Base-by-base conservation (phyloP, 2,329 filamentous ascomycete genomes). In the Colletotrichum liriopes region DNA sequence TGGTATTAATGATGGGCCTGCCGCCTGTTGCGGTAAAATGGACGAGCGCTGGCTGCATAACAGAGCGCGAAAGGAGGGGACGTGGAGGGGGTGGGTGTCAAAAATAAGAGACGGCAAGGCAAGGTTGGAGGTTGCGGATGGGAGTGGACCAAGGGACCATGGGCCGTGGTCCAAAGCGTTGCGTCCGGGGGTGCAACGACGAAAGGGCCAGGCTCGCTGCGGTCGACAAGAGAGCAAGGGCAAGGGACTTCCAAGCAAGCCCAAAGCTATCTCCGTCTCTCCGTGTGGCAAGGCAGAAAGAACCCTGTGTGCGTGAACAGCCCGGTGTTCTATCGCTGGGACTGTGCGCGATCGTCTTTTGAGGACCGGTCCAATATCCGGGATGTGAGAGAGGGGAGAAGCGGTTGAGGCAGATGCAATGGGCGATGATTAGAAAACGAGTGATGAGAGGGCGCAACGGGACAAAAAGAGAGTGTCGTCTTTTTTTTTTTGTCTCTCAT, bases 1-100 rank as follows among this genome's bases (percentile, higher is more conserved):
- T 76, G 68, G 76, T 75, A 78, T 68, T 67, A 71, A 62, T 67
- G 65, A 73, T 67, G 71, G 73, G 73, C 72, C 72, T 76, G 77
- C 78, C 77, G 77, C 77, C 77, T 75, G 74, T 77, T 79, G 78
- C 79, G 79, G 80, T 77, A 82, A 81, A 80, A 79, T 77, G 80
- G 78, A 75, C 69, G 62, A 68, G 72, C 69, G 65, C 60, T 37
- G 58, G 52, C 70, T 75, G 74, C 72, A 74, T 67, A 59, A 63
- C 52, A 73, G 63, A 64, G 66, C 26, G 47, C 41, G 41, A 54
- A 51, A 47, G 60, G 29, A 51, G 52, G 67, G 61, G 64, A 29
- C 18, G 32, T 18, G 52, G 51, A 45, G 61, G 49, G 67, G 55
- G 71, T 62, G 67, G 68, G 51, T 67, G 67, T 67, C 63, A 59